Evolutionary conservation across 2,329 filamentous ascomycete species (phyloP), one percentile per base, ranked within the genome.

Genomic region (Penicillium sp.): DNA sequence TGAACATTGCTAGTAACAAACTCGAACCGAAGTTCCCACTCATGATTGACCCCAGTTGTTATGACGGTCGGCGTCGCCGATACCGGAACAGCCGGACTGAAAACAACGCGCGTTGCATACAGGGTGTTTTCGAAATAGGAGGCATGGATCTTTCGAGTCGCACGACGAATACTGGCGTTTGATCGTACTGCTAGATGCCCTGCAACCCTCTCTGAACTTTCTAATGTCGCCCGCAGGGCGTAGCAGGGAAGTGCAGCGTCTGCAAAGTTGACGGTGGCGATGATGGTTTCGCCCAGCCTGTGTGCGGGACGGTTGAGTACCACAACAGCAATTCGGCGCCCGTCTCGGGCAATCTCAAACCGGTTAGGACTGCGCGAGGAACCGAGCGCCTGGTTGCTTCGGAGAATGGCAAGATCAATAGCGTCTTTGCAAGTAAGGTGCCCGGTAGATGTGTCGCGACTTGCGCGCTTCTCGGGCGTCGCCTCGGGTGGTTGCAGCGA

Each of bases 301-400:
- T 94, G 96, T 0, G 90, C 83, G 0, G 93, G 88, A 8, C 93
- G 83, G 5, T 90, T 86, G 28, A 98, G 78, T 70, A 90, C 89
- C 48, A 98, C 81, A 5, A 94, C 88, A 2, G 87, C 91, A 12
- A 98, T 89, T n/a, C 84, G 84, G 48, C 84, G 83, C n/a, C 90
- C 90, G 62, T 89, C 90, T 13, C 91, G 85, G 12, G 91, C 85
- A 65, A 98, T 97, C 64, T 95, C 90, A 65, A 97, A 98, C 33
- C 89, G 83, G 62, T 95, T 96, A n/a, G 85, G 81, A 63, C 87
- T 90, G 59, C 88, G 84, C 31, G 83, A 82, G n/a, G 81, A 79
- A 38, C 81, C 77, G 2, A 75, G 75, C 0, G 81, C 77, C 57
- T 84, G 72, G 57, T 88, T 88, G 64, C 88, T 89, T 56, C 88